phyloP scores from a whole-genome alignment of 257 asterid genomes.

The Petrea volubilis region DNA sequence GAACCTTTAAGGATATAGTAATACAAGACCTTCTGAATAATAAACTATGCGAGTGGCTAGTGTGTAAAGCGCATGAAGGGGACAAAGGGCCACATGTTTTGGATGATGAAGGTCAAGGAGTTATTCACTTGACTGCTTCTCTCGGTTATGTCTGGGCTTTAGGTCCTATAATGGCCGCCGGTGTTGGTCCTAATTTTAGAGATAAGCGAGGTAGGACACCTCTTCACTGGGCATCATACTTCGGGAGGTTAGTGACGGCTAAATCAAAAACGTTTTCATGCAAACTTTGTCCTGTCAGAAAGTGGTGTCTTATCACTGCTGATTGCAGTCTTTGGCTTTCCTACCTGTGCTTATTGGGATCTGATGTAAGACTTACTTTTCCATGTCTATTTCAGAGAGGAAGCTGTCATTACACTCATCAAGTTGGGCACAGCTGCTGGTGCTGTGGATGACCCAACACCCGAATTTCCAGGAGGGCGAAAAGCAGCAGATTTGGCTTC shows the following conservation, averaged over 20 bases:
- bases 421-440: slow-evolving; percentile 28
- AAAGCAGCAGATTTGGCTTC: slow-evolving; percentile 38
- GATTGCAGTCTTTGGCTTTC: too few relatives aligned
- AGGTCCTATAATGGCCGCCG: slow-evolving; percentile 27
- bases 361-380: too few relatives aligned
- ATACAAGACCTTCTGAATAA: slow-evolving; percentile 25
- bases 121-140: slow-evolving; percentile 33
- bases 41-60: slow-evolving; percentile 30
- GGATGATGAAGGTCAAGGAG: slow-evolving; percentile 36
- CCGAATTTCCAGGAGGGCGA: slow-evolving; percentile 31
- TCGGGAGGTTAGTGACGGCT: slow-evolving; percentile 26
- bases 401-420: slow-evolving; percentile 28
- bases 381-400: slow-evolving; percentile 19
- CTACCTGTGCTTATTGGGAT: too few relatives aligned
- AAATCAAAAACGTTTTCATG: background rate
- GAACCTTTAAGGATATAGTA: slow-evolving; percentile 15
- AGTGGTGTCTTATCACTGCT: too few relatives aligned
- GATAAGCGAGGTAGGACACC: slow-evolving; percentile 39
- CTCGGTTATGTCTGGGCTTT: slow-evolving; percentile 36
- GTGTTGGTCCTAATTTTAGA: slow-evolving; percentile 31
- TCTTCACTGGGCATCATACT: slow-evolving; percentile 38
- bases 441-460: slow-evolving; percentile 35
- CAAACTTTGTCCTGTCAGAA: background rate
- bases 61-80: slow-evolving; percentile 32
- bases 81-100: slow-evolving; percentile 29